Conservation (phyloP, 169 alveolate genomes). For the Plasmodium vinckei region DNA sequence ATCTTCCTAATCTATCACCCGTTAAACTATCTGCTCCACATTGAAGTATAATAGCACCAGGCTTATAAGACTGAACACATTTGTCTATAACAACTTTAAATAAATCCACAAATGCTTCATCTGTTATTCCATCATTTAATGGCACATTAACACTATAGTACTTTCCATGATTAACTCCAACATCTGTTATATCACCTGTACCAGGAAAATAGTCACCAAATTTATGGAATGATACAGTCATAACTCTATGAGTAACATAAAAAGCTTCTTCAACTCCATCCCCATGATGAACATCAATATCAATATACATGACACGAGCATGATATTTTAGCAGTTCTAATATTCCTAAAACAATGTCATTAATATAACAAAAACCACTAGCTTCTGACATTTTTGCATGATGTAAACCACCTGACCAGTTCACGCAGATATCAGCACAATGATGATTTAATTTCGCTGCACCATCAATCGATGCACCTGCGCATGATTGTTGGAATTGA, state of each 20-base stretch:
- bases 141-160: conserved; percentile 98
- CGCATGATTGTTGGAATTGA: conserved; percentile 97
- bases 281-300: conserved; percentile 99
- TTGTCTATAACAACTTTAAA: conserved; percentile 94
- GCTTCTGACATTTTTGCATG: conserved; percentile 98
- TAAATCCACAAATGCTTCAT: conserved; percentile 93
- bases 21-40: conserved; percentile 99
- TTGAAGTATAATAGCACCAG: conserved; percentile 98
- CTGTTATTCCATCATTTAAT: conserved; percentile 97
- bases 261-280: conserved; percentile 99
- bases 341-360: conserved; percentile 98
- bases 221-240: conserved; percentile 98
- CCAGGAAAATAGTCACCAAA: conserved; percentile 99
- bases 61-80: conserved; percentile 96
- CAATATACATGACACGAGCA: conserved; percentile 99
- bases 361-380: conserved; percentile 99
- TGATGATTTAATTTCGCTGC: conserved; percentile 94
- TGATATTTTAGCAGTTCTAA: conserved; percentile 97
- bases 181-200: conserved; percentile 97
- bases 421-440: conserved; percentile 96
- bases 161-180: conserved; percentile 96
- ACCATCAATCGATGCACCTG: conserved; percentile 98
- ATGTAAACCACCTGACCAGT: conserved; percentile 99
- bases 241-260: conserved; percentile 97
- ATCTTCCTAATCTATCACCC: conserved; percentile 97